A percentile compares a stretch with the other conserved stretches of the same genome.
Conservation (phyloP, 2,329 filamentous ascomycete genomes). For the Pseudocercospora vitis region DNA sequence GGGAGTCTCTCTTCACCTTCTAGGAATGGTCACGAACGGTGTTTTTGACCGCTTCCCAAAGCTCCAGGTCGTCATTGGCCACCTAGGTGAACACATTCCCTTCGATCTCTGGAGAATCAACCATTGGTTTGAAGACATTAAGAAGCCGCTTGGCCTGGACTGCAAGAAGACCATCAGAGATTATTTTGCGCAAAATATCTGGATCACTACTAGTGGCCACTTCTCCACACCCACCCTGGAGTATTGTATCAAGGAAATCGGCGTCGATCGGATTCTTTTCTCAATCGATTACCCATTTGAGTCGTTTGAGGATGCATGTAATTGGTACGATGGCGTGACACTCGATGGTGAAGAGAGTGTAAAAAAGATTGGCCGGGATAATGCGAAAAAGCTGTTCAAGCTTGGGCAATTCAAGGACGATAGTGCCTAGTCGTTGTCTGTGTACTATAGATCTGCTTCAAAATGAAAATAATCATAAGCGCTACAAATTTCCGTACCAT, state of each 20-base stretch:
- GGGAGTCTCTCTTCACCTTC: slow-evolving; percentile 58
- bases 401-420: slow-evolving; percentile 30
- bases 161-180: slow-evolving; percentile 53
- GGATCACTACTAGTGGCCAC: slow-evolving; percentile 59
- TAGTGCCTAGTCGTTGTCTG: slow-evolving; percentile 9
- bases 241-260: slow-evolving; percentile 52
- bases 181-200: slow-evolving; percentile 58
- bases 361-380: slow-evolving; percentile 34
- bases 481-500: background rate
- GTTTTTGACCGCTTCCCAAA: slow-evolving; percentile 52
- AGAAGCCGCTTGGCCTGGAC: slow-evolving; percentile 51
- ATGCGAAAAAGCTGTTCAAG: slow-evolving; percentile 35
- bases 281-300: slow-evolving; percentile 37
- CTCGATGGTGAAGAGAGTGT: slow-evolving; percentile 25
- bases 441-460: too few species aligned
- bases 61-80: slow-evolving; percentile 50
- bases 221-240: slow-evolving; percentile 56
- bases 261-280: slow-evolving; percentile 36
- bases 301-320: slow-evolving; percentile 33
- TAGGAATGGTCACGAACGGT: slow-evolving; percentile 54
- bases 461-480: background rate
- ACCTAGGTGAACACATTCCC: slow-evolving; percentile 53
- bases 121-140: slow-evolving; percentile 56
- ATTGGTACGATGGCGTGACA: slow-evolving; percentile 32
- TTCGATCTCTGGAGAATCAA: slow-evolving; percentile 52